A percentile compares a stretch with the other conserved stretches of the same genome.
phyloP scores from a whole-genome alignment of 345 rosid genomes.

The Syzygium aromaticum region DNA sequence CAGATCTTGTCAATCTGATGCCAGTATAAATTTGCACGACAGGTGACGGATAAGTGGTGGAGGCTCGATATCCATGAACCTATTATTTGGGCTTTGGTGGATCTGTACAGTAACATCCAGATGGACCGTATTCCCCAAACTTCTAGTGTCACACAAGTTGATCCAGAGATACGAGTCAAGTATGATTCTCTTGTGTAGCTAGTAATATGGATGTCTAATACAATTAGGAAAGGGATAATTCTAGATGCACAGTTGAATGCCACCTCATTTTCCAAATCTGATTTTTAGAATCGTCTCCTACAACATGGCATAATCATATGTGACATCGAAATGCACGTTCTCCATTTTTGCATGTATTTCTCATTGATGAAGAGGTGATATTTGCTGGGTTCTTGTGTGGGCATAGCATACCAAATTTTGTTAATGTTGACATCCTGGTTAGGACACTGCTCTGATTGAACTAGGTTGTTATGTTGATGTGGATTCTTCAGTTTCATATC shows the following conservation, averaged over 20 bases:
- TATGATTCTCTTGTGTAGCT: constrained; percentile 16
- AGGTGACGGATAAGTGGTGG: constrained; percentile 88
- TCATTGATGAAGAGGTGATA: not conserved
- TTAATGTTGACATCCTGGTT: not conserved
- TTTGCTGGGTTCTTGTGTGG: not conserved
- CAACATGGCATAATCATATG: not conserved
- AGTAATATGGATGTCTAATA: not conserved
- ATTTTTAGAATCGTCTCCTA: not conserved
- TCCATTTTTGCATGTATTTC: not conserved
- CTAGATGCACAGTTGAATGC: not conserved
- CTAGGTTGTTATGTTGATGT: not conserved
- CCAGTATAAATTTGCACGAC: constrained; percentile 4
- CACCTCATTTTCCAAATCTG: not conserved
- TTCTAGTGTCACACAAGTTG: constrained; percentile 68
- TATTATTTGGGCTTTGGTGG: constrained; percentile 83
- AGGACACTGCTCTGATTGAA: not conserved
- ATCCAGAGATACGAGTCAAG: constrained; percentile 92
- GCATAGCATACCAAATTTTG: not conserved
- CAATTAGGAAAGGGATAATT: not conserved
- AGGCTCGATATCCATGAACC: constrained; percentile 94
- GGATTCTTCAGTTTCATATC: not conserved
- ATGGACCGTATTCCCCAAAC: constrained; percentile 66
- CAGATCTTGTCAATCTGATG: not conserved
- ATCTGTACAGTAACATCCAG: constrained; percentile 76
- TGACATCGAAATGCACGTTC: not conserved